Percentiles rank a stretch among this genome's conserved stretches.
phyloP scores from a whole-genome alignment of 495 filamentous ascomycete species.

The Podospora fimiseda region DNA sequence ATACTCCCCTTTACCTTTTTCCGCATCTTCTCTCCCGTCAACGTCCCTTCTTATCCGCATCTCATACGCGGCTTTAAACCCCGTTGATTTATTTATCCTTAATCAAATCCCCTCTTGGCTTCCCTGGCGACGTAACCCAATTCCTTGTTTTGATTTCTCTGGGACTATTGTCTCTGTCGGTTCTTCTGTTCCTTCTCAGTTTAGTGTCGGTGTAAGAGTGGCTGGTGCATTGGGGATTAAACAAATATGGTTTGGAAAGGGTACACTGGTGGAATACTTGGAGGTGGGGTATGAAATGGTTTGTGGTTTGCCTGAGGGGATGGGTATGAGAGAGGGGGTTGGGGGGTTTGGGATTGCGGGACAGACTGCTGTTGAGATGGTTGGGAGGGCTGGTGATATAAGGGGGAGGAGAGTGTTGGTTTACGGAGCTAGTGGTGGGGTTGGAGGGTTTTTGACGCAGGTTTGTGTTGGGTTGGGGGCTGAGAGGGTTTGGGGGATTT shows the following conservation, averaged over 20 bases:
- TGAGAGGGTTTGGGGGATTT: conserved; percentile 27
- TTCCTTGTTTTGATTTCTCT: conserved; percentile 40
- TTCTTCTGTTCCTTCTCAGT: not conserved
- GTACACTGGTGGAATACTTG: conserved; percentile 31
- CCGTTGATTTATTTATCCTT: conserved; percentile 33
- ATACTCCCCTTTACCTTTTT: not conserved
- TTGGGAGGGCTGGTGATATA: conserved; percentile 10
- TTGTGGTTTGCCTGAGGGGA: conserved; percentile 18
- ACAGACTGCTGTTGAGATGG: conserved; percentile 22
- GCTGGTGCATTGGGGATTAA: conserved; percentile 25
- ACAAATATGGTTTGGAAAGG: conserved; percentile 22
- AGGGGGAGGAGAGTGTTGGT: conserved; percentile 28
- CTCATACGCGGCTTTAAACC: conserved; percentile 37
- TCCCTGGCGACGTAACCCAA: conserved; percentile 21
- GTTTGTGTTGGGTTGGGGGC: conserved; percentile 28
- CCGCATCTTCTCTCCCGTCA: too few relatives aligned
- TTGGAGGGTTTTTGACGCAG: conserved; percentile 37
- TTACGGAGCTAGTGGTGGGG: conserved; percentile 42
- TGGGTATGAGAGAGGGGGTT: conserved; percentile 18
- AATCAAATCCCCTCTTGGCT: conserved; percentile 26
- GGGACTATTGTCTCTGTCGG: conserved; percentile 31
- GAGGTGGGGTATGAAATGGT: conserved; percentile 12
- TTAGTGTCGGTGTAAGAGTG: conserved; percentile 18
- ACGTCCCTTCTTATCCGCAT: conserved; percentile 34
- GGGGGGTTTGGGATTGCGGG: conserved; percentile 34